Base-by-base conservation (phyloP, 306 rosid species). In the Gillenia trifoliata region DNA sequence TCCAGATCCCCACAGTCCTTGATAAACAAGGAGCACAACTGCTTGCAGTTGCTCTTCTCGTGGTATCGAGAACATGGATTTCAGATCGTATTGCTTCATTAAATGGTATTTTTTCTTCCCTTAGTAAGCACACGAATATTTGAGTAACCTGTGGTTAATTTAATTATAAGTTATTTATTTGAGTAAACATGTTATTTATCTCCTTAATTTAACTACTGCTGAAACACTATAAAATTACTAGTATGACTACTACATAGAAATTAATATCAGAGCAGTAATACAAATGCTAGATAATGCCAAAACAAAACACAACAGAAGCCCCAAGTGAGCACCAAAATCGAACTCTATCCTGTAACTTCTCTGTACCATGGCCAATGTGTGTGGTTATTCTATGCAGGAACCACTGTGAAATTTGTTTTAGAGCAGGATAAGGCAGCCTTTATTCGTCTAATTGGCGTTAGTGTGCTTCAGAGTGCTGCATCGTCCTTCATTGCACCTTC, bases 11-110 rank as follows among this genome's bases (percentile, higher is more conserved):
- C 64, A 92, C 97, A 7, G 65, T 92, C 64, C 70, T 92, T 84
- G 98, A 95, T 89, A 92, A 88, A 80, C 99, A 95, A 89, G 98
- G 99, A 75, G 96, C 93, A 50, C 98, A 89, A 81, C 75, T 95
- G 72, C 89, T 95, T 73, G 97, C 97, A 56, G 99, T 95, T 62
- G 96, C 92, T 81, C 86, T 90, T 79, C 97, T 95, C 40, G 98
- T 92, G 66, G 86, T 92, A 62, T 90, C 99, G 67, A 87, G 99
- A 81, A 95, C 99, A 71, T 95, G 91, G 96, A 88, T 95, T 71
- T 95, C 97, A 38, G 97, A 92, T 84, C 96, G 97, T 17, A 92
- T 92, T 89, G 97, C 97, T 55, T 86, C 93, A 34, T 73, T 92
- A 79, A 92, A 92, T 76, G 97, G 97, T 92, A 86, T 75, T 80